Conservation (phyloP, 305 asterid species). For the Fraxinus velutina region DNA sequence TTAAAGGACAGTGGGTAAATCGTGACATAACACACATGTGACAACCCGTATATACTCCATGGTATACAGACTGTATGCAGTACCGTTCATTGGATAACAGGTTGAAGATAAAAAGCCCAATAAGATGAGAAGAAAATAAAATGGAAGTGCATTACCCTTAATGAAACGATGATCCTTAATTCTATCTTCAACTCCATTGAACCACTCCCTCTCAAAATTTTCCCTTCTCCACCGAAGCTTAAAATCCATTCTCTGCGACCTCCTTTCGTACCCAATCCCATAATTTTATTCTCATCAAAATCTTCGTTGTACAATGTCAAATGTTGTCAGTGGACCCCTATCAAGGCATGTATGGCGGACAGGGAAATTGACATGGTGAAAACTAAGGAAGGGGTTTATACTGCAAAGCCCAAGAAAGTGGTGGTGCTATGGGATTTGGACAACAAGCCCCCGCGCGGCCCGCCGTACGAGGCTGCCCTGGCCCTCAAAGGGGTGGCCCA, state of each 20-base stretch:
- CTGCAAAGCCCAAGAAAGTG: conserved; percentile 70
- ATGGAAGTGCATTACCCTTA: conserved; percentile 25
- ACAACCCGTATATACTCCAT: not conserved
- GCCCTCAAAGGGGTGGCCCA: conserved; percentile 62
- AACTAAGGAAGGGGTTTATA: conserved; percentile 59
- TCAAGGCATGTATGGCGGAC: conserved; percentile 42
- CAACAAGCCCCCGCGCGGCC: conserved; percentile 95
- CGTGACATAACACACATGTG: too few species aligned
- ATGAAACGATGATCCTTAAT: conserved; percentile 26
- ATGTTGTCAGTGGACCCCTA: conserved; percentile 28
- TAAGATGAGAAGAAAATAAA: conserved; percentile 11
- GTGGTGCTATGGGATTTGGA: conserved; percentile 86
- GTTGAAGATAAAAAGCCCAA: not conserved
- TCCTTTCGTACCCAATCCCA: conserved; percentile 11
- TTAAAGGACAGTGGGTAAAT: too few species aligned
- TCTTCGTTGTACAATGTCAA: conserved; percentile 2
- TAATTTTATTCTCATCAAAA: not conserved
- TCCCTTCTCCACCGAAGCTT: conserved; percentile 11
- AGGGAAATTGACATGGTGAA: conserved; percentile 78
- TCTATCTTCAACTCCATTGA: conserved; percentile 31
- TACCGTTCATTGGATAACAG: conserved; percentile 5
- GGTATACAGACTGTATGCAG: not conserved
- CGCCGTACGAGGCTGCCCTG: conserved; percentile 83
- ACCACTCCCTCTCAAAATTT: conserved; percentile 27
- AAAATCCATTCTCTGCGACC: conserved; percentile 8